Conservation (phyloP, 1,284 basidiomycete genomes). For the Cutaneotrichosporon sp. region DNA sequence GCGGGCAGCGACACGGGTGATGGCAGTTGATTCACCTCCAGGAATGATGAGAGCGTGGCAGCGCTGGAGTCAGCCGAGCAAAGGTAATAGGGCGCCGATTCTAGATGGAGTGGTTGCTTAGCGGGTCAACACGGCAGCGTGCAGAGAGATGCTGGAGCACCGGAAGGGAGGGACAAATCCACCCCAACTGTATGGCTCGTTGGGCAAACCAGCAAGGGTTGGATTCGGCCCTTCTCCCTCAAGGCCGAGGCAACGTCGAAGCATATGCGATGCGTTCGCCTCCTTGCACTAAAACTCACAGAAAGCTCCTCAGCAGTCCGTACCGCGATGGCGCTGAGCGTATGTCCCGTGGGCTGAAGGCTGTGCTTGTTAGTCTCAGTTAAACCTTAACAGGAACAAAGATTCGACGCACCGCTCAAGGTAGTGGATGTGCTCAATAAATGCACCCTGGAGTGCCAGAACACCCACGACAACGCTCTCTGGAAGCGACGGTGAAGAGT, state of each 20-base stretch:
- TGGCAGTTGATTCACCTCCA: slow-evolving; percentile 89
- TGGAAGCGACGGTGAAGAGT: background rate
- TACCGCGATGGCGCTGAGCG: slow-evolving; percentile 54
- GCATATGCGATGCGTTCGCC: too few species aligned
- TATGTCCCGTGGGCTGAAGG: slow-evolving; percentile 23
- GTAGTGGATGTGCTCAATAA: slow-evolving; percentile 67
- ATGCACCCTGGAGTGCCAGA: slow-evolving; percentile 83
- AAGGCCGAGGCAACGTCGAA: too few species aligned
- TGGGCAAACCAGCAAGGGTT: too few species aligned
- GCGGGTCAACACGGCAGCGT: too few species aligned
- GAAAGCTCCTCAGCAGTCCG: slow-evolving; percentile 70
- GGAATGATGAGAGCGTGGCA: slow-evolving; percentile 90
- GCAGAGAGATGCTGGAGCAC: too few species aligned
- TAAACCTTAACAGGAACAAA: background rate
- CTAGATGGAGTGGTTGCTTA: too few species aligned
- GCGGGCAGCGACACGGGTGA: slow-evolving; percentile 70
- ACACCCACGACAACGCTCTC: slow-evolving; percentile 14
- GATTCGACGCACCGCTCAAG: slow-evolving; percentile 35
- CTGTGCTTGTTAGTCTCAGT: slow-evolving; percentile 9
- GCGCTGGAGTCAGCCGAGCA: slow-evolving; percentile 26
- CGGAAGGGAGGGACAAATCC: too few species aligned
- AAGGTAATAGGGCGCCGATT: too few species aligned
- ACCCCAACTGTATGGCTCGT: too few species aligned
- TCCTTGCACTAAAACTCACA: slow-evolving; percentile 22
- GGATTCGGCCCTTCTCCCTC: too few species aligned